Conservation (phyloP, 345 rosid species). For the Camelina laxa region DNA sequence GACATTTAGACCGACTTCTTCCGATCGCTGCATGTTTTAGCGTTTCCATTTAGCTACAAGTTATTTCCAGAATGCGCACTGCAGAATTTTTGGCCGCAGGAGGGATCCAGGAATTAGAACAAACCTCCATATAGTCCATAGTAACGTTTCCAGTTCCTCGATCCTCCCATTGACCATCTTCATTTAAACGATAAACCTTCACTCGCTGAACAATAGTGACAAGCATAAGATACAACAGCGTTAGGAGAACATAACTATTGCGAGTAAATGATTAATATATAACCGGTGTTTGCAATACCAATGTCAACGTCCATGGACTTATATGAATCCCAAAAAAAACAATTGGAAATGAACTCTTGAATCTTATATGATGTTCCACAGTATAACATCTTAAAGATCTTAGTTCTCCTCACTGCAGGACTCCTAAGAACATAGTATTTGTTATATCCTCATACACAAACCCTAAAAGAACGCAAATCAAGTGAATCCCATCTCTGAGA, state of each 20-base stretch:
- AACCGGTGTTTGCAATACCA: not conserved
- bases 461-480: slow-evolving; percentile 18
- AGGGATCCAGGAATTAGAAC: slow-evolving; percentile 30
- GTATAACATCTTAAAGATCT: not conserved
- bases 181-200: slow-evolving; percentile 75
- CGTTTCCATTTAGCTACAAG: slow-evolving; percentile 42
- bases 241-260: not conserved
- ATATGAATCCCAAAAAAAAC: not conserved
- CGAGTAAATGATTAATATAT: not conserved
- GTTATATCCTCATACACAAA: not conserved
- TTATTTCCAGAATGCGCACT: slow-evolving; percentile 9
- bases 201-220: slow-evolving; percentile 62
- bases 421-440: not conserved
- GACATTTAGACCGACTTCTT: slow-evolving; percentile 77
- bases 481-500: not conserved
- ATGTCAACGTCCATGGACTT: not conserved
- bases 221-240: not conserved
- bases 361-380: too few relatives aligned
- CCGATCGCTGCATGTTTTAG: slow-evolving; percentile 65
- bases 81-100: not conserved
- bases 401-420: not conserved
- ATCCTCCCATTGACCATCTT: slow-evolving; percentile 94
- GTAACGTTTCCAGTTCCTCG: slow-evolving; percentile 88
- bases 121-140: slow-evolving; percentile 87
- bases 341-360: not conserved